phyloP scores from a whole-genome alignment of 2,329 filamentous ascomycete genomes.

The Fusarium staphyleae region DNA sequence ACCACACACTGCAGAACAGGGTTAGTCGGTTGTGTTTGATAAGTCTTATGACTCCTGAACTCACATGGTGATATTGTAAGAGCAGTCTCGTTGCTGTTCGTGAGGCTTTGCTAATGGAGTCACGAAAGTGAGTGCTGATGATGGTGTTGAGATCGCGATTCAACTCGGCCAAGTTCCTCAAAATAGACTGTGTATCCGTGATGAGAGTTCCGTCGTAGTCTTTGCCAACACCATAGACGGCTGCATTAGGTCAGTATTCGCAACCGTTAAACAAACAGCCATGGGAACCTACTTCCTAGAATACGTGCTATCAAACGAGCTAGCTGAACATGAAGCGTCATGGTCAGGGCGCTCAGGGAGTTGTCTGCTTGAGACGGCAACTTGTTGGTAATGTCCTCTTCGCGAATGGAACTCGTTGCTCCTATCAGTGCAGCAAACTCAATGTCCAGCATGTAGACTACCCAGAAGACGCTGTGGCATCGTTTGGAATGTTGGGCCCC shows the following conservation, averaged over 20 bases:
- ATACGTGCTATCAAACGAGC: constrained; percentile 38
- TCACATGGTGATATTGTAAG: constrained; percentile 39
- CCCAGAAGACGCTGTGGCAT: constrained; percentile 44
- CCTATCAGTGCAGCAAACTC: constrained; percentile 42
- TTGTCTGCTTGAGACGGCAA: constrained; percentile 40
- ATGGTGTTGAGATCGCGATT: constrained; percentile 39
- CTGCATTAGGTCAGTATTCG: constrained; percentile 3
- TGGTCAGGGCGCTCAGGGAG: constrained; percentile 36
- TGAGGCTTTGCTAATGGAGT: constrained; percentile 42
- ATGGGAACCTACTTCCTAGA: constrained; percentile 23
- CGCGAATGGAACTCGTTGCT: constrained; percentile 39
- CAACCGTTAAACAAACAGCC: rapidly evolving
- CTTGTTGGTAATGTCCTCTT: constrained; percentile 44
- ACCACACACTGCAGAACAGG: constrained; percentile 35
- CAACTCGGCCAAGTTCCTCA: constrained; percentile 38
- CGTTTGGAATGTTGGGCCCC: constrained; percentile 37
- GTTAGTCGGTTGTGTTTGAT: neutral
- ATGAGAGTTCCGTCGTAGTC: constrained; percentile 42
- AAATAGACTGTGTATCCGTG: constrained; percentile 40
- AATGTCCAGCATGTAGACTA: constrained; percentile 42
- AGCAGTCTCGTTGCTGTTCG: constrained; percentile 38
- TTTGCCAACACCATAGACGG: constrained; percentile 40
- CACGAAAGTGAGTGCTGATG: constrained; percentile 40
- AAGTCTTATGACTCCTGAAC: neutral
- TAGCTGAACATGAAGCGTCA: constrained; percentile 40